Conservation (phyloP, 805 yeast genomes). For the Metschnikowia continentalis region DNA sequence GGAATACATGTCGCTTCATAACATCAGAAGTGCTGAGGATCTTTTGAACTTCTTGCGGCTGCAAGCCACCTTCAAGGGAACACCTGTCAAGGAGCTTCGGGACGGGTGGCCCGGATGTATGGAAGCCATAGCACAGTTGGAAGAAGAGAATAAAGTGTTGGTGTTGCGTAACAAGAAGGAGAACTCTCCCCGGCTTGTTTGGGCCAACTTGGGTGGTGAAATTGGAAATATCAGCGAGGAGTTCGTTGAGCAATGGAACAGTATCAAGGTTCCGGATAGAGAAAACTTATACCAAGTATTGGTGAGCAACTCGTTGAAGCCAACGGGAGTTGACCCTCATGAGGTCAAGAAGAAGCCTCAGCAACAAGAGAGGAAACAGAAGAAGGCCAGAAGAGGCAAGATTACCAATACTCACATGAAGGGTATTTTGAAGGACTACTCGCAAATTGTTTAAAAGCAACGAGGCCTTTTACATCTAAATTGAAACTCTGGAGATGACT, state of each 20-base stretch:
- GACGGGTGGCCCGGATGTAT: conserved; percentile 96
- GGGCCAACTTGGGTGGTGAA: conserved; percentile 83
- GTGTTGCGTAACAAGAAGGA: conserved; percentile 92
- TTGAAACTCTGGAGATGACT: background rate
- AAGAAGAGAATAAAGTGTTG: conserved; percentile 68
- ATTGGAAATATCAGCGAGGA: conserved; percentile 71
- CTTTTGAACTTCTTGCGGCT: conserved; percentile 66
- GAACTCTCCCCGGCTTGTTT: conserved; percentile 83
- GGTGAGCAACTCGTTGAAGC: conserved; percentile 83
- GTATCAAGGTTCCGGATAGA: conserved; percentile 73
- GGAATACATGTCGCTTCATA: conserved; percentile 85
- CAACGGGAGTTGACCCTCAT: conserved; percentile 97
- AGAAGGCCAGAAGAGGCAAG: conserved; percentile 89
- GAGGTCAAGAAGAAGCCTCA: conserved; percentile 65
- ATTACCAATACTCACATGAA: conserved; percentile 95
- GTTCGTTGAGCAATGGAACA: conserved; percentile 77
- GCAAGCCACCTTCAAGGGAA: conserved; percentile 85
- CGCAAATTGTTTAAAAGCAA: conserved; percentile 29
- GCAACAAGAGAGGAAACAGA: conserved; percentile 67
- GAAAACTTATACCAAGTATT: conserved; percentile 77
- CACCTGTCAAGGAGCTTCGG: conserved; percentile 71
- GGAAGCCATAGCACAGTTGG: conserved; percentile 73
- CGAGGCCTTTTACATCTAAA: background rate
- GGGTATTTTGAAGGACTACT: conserved; percentile 87
- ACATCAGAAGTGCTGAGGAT: conserved; percentile 77